phyloP scores from a whole-genome alignment of 2,329 filamentous ascomycete genomes.

The Metarhizium humberi region DNA sequence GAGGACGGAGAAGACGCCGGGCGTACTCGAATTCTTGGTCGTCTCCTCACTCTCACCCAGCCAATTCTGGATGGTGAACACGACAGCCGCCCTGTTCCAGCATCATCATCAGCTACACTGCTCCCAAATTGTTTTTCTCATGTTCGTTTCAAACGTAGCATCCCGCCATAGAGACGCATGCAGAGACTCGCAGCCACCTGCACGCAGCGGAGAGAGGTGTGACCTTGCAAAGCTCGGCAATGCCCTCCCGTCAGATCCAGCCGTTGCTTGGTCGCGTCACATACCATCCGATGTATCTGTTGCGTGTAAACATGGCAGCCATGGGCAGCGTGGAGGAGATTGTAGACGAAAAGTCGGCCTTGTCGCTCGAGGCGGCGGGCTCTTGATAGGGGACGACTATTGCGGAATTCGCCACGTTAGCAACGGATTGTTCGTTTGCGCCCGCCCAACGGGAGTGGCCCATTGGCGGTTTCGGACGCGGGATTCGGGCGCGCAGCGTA shows the following conservation, averaged over 20 bases:
- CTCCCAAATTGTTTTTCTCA: not conserved
- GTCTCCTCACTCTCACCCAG: conserved; percentile 63
- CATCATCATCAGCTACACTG: conserved; percentile 6
- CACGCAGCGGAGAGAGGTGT: not conserved
- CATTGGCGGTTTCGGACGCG: not conserved
- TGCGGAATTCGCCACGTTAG: not conserved
- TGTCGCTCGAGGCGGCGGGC: conserved; percentile 54
- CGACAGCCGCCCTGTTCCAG: conserved; percentile 53
- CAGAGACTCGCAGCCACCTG: not conserved
- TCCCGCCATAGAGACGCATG: not conserved
- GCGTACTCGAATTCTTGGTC: conserved; percentile 56
- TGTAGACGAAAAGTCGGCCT: conserved; percentile 63
- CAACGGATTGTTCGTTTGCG: not conserved
- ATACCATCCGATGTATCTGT: conserved; percentile 66
- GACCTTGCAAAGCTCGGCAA: not conserved
- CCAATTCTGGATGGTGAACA: conserved; percentile 69
- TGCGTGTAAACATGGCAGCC: conserved; percentile 90
- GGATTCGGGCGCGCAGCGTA: not conserved
- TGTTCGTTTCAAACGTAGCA: not conserved
- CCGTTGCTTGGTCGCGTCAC: conserved; percentile 10
- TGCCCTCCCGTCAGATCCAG: not conserved
- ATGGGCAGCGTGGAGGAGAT: conserved; percentile 77
- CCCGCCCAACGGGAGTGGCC: not conserved
- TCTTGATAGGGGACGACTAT: conserved; percentile 83
- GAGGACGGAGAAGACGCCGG: conserved; percentile 60